These are phyloP conservation scores for Capsella bursapastoris DNA, from an alignment of 345 rosid genomes.

Conservation along the genomic window DNA sequence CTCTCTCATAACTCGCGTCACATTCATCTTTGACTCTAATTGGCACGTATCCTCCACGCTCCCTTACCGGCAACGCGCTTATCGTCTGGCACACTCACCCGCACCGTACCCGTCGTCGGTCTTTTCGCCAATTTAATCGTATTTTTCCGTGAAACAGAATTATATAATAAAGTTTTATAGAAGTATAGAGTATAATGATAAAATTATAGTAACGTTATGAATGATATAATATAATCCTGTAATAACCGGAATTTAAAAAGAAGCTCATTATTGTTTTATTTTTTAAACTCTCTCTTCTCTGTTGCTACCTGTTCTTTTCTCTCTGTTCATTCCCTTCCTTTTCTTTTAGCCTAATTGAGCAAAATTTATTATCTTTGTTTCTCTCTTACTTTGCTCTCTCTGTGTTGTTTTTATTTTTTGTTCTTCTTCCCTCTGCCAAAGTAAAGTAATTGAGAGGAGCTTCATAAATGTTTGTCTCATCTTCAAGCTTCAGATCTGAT, in stretches of 20 bases:
- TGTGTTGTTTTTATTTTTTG: not conserved
- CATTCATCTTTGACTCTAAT: not conserved
- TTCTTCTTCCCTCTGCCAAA: not conserved
- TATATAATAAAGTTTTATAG: not conserved
- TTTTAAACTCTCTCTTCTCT: conserved; percentile 23
- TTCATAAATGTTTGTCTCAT: conserved; percentile 38
- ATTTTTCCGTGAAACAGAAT: conserved; percentile 44
- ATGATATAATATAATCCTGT: conserved; percentile 20
- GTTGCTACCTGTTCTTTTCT: conserved; percentile 38
- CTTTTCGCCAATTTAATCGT: conserved; percentile 42
- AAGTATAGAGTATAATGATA: not conserved
- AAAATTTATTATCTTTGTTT: conserved; percentile 42
- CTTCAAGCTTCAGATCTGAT: conserved; percentile 46
- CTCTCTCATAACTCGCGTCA: conserved; percentile 27
- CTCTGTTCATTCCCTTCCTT: conserved; percentile 31
- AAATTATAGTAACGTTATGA: conserved; percentile 3
- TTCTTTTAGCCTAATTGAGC: conserved; percentile 46
- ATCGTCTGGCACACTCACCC: conserved; percentile 37
- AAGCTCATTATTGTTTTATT: conserved; percentile 34
- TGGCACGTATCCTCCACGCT: conserved; percentile 14
- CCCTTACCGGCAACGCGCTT: conserved; percentile 2
- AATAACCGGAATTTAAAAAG: conserved; percentile 19
- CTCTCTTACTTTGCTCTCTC: conserved; percentile 21
- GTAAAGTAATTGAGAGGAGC: conserved; percentile 20
- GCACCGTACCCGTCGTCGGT: conserved; percentile 46